These are phyloP conservation scores for Neospermospora avenae DNA, from an alignment of 2,329 filamentous ascomycete species.

Conservation along the genomic window DNA sequence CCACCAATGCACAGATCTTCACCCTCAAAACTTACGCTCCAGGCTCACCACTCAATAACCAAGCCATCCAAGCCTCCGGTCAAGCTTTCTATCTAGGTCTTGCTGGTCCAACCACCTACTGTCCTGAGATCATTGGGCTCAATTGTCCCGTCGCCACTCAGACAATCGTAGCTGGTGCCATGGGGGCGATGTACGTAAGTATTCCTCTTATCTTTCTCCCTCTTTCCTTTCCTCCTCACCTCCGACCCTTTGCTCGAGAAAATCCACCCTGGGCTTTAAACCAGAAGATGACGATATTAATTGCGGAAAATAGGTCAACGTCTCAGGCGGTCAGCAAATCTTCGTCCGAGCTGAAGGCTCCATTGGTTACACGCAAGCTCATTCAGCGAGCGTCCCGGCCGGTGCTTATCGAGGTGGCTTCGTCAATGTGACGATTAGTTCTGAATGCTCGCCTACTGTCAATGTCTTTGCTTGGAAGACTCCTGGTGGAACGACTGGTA, in stretches of 20 bases:
- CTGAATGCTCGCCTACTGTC: background rate
- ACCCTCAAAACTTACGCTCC: constrained; percentile 1
- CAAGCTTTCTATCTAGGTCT: constrained; percentile 7
- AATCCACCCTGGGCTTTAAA: too few species aligned
- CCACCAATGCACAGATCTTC: background rate
- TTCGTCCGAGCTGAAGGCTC: constrained; percentile 54
- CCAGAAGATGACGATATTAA: background rate
- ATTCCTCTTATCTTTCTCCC: too few species aligned
- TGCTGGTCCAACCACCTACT: background rate
- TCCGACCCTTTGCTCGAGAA: too few species aligned
- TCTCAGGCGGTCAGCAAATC: constrained; percentile 61
- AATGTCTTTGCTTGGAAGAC: constrained; percentile 4
- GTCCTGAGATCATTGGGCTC: background rate
- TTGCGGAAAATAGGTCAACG: constrained; percentile 29
- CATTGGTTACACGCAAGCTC: constrained; percentile 51
- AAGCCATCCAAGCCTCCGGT: background rate
- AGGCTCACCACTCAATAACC: background rate
- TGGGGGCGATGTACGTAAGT: background rate
- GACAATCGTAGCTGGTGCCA: background rate
- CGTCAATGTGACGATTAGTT: constrained; percentile 3
- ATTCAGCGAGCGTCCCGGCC: constrained; percentile 5
- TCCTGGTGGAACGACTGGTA: constrained; percentile 1
- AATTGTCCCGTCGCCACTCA: background rate
- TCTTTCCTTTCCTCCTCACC: too few species aligned
- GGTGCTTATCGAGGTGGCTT: constrained; percentile 9